phyloP scores from a whole-genome alignment of 768 basidiomycete species.

The Imleria badia region DNA sequence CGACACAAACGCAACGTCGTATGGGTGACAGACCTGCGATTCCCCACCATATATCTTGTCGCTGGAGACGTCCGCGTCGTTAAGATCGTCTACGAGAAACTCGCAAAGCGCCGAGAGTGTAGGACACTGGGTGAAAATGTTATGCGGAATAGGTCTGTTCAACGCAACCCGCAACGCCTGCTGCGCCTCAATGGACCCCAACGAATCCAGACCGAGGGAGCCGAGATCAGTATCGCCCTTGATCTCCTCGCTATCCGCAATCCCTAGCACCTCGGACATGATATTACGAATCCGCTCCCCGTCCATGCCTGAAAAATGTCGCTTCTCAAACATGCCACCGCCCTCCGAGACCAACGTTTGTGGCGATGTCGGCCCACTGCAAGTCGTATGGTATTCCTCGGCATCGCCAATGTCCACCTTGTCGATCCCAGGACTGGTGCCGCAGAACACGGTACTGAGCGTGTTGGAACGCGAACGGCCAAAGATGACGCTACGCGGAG shows the following conservation, averaged over 20 bases:
- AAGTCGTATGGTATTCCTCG: conserved; percentile 2
- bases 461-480: conserved; percentile 29
- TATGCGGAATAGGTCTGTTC: conserved; percentile 41
- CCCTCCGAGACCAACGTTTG: conserved; percentile 41
- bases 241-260: conserved; percentile 34
- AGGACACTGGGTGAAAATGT: conserved; percentile 41
- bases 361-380: conserved; percentile 34
- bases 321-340: not conserved
- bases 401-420: conserved; percentile 5
- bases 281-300: conserved; percentile 34
- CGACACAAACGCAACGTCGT: conserved; percentile 32
- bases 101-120: conserved; percentile 34
- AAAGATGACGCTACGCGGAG: conserved; percentile 30
- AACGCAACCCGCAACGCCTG: conserved; percentile 46
- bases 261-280: conserved; percentile 47
- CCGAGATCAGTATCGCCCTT: conserved; percentile 46
- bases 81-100: conserved; percentile 7
- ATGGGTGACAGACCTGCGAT: conserved; percentile 5
- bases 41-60: not conserved
- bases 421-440: conserved; percentile 1
- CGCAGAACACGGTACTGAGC: conserved; percentile 12
- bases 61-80: not conserved
- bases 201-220: conserved; percentile 59
- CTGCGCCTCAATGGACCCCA: conserved; percentile 61
- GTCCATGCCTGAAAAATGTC: not conserved